These are phyloP conservation scores for Chlamydomonas incerta DNA, from an alignment of 139 green algal species.

Conservation along the genomic window DNA sequence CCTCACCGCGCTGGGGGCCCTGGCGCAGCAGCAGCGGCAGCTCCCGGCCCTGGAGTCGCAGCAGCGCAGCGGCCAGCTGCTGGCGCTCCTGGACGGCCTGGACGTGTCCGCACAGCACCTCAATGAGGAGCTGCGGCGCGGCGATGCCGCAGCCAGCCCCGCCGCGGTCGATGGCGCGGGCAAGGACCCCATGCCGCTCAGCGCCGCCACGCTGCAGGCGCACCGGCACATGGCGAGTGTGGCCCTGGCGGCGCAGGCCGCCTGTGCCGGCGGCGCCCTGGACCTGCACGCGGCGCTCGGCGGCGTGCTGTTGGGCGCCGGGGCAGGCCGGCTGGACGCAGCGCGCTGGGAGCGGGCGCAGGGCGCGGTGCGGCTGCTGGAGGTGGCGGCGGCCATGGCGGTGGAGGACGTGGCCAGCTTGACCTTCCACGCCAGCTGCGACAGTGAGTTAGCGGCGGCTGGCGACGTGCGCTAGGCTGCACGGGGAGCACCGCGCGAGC, in stretches of 20 bases:
- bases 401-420: conserved; percentile 1
- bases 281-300: background rate
- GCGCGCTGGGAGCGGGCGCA: background rate
- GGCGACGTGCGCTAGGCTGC: too few relatives aligned
- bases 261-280: background rate
- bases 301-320: background rate
- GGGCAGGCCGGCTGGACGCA: background rate
- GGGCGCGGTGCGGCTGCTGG: conserved; percentile 8
- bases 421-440: too few relatives aligned
- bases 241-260: background rate
- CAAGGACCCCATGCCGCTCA: background rate
- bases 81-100: background rate
- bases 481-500: too few relatives aligned
- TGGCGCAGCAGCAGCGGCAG: too few relatives aligned
- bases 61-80: background rate
- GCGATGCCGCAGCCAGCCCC: too few relatives aligned
- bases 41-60: too few relatives aligned
- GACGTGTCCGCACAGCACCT: too few relatives aligned
- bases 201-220: background rate
- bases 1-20: too few relatives aligned
- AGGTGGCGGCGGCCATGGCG: background rate
- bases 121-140: too few relatives aligned
- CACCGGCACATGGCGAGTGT: conserved; percentile 11
- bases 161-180: too few relatives aligned
- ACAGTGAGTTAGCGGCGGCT: too few relatives aligned